phyloP scores from a whole-genome alignment of 139 green algal genomes.

The Coelastrella sp. region DNA sequence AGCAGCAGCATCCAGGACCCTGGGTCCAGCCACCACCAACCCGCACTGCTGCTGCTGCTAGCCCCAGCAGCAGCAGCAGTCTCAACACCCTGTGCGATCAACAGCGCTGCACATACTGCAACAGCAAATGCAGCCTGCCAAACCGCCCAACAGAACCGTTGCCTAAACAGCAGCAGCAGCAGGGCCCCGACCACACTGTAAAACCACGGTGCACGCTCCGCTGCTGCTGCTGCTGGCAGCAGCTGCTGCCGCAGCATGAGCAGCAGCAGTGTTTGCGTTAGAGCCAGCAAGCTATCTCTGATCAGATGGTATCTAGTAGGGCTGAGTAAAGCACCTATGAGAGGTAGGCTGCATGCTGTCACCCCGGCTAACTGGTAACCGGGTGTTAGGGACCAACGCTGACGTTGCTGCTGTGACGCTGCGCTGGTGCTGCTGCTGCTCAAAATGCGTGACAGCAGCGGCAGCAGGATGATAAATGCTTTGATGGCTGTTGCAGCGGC shows the following conservation, averaged over 20 bases:
- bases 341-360: neutral
- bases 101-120: neutral
- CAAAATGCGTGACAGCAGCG: neutral
- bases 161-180: slow-evolving; percentile 33
- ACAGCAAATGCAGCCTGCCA: slow-evolving; percentile 3
- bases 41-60: neutral
- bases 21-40: neutral
- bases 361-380: neutral
- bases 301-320: neutral
- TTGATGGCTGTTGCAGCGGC: neutral
- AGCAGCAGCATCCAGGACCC: neutral
- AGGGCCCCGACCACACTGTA: neutral
- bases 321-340: neutral
- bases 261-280: neutral
- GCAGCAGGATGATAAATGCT: neutral
- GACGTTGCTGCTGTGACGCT: neutral
- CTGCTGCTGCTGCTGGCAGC: neutral
- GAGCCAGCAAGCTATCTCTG: neutral
- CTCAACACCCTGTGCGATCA: neutral
- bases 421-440: slow-evolving; percentile 1
- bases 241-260: slow-evolving; percentile 4
- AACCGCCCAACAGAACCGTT: slow-evolving; percentile 12
- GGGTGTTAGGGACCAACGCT: neutral
- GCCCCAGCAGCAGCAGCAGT: neutral
- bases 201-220: neutral